Base-by-base conservation (phyloP, 768 basidiomycete genomes). In the Termitomyces sp. region DNA sequence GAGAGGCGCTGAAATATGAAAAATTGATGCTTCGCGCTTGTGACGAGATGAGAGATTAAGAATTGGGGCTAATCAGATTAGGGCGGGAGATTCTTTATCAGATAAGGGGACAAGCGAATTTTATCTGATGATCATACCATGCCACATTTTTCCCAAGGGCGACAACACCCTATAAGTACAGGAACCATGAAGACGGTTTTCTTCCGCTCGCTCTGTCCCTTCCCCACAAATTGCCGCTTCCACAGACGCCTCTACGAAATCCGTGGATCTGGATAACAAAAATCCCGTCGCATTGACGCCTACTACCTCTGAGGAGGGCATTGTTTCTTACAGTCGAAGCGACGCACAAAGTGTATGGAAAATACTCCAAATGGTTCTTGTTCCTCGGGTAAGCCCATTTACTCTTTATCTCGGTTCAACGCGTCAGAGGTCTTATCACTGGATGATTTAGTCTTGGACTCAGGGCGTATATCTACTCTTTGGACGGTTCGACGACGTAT, bases 391-490 rank as follows among this genome's bases (percentile, higher is more conserved):
- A 54, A 1, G 54, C 34, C 27, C 2, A 50, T 71, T 66, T 23
- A 37, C 7, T 62, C 53, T 11, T 29, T 25, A 17, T 46, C 9
- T 38, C 11, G 31, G 12, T 58, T 41, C 16, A n/a, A 46, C 51
- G 11, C 6, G 31, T 42, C 3, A 44, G 40, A 48, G 43, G 32
- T 7, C 35, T 54, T 4, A 50, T 56, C 40, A 42, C 47, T 35
- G 52, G 74, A 0, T 53, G 73, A 83, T 50, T 68, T 88, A 78
- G 85, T 52, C 69, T 90, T 56, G 87, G 77, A 14, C 78, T 89
- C 0, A 85, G 87, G 0, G 82, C 87, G 1, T 92, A 89, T 67
- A 85, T 90, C 56, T 92, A 90, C 68, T 88, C 88, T 0, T 76
- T 92, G 31, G 89, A 90, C 58, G 76, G 81, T 21, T 78, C 81